Evolutionary conservation across 768 basidiomycete species (phyloP).

Genomic region (Termitomyces bulborhizus): DNA sequence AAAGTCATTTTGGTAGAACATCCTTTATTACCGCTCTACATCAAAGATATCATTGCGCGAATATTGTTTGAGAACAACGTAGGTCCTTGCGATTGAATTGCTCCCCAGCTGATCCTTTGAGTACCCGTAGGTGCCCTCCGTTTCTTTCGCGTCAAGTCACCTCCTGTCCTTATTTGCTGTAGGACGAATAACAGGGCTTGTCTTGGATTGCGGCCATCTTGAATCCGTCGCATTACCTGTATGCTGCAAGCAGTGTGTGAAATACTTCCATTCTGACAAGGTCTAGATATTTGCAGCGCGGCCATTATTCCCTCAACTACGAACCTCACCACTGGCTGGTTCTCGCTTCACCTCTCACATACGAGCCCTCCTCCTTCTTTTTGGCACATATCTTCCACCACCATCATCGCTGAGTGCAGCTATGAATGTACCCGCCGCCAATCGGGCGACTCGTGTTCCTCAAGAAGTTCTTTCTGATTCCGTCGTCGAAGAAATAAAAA

Average conservation of each 20-base stretch:
- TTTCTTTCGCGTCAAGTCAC: constrained; percentile 90
- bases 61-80: constrained; percentile 92
- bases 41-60: constrained; percentile 85
- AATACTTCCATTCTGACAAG: background rate
- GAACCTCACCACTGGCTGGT: constrained; percentile 88
- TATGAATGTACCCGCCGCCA: constrained; percentile 55
- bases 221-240: constrained; percentile 89
- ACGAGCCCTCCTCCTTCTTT: constrained; percentile 73
- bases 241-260: constrained; percentile 21
- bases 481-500: constrained; percentile 87
- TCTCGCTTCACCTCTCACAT: constrained; percentile 73
- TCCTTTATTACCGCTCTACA: constrained; percentile 75
- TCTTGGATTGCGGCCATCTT: constrained; percentile 88
- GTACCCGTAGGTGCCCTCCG: constrained; percentile 70
- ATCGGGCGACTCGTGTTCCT: constrained; percentile 64
- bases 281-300: constrained; percentile 82
- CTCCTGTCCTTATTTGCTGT: constrained; percentile 79
- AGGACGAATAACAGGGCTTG: constrained; percentile 89
- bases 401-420: constrained; percentile 63
- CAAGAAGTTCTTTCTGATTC: constrained; percentile 72
- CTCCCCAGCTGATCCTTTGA: background rate
- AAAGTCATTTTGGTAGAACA: constrained; percentile 93
- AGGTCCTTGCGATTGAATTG: constrained; percentile 8
- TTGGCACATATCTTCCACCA: constrained; percentile 82
- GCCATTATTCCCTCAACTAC: constrained; percentile 77